These are phyloP conservation scores for Drechslerella dactyloides DNA, from an alignment of 2,329 filamentous ascomycete species.

Conservation along the genomic window DNA sequence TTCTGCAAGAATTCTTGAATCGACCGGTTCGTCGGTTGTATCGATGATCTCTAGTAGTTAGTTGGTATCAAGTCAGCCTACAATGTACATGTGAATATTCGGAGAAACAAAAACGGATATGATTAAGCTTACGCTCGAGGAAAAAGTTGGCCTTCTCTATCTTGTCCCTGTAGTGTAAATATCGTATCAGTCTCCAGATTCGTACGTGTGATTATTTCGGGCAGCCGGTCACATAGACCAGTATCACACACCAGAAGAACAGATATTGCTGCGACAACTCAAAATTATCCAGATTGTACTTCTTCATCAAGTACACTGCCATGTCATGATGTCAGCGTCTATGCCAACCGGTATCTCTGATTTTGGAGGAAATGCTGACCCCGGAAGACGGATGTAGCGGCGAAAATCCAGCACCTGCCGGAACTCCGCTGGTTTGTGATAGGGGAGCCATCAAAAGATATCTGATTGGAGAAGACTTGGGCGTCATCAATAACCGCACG, in stretches of 20 bases:
- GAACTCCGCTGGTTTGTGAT: slow-evolving; percentile 84
- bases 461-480: slow-evolving; percentile 82
- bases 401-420: slow-evolving; percentile 90
- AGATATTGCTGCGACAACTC: slow-evolving; percentile 87
- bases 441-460: slow-evolving; percentile 79
- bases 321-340: not conserved
- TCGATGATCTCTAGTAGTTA: slow-evolving; percentile 67
- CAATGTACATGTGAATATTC: not conserved
- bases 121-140: slow-evolving; percentile 66
- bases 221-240: no score
- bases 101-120: not conserved
- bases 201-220: not conserved
- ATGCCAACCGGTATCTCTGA: not conserved
- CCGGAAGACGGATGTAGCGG: slow-evolving; percentile 87
- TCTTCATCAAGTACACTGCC: slow-evolving; percentile 77
- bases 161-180: slow-evolving; percentile 66
- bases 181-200: not conserved
- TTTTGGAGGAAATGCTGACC: slow-evolving; percentile 52
- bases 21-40: slow-evolving; percentile 73
- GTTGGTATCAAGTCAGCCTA: slow-evolving; percentile 29
- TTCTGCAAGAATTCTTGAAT: slow-evolving; percentile 74
- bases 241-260: slow-evolving; percentile 71
- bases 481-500: slow-evolving; percentile 69
- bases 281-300: slow-evolving; percentile 76
- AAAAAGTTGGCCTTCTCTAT: slow-evolving; percentile 91